Base-by-base conservation (phyloP, 2,329 filamentous ascomycete species). In the Pochonia chlamydosporia region DNA sequence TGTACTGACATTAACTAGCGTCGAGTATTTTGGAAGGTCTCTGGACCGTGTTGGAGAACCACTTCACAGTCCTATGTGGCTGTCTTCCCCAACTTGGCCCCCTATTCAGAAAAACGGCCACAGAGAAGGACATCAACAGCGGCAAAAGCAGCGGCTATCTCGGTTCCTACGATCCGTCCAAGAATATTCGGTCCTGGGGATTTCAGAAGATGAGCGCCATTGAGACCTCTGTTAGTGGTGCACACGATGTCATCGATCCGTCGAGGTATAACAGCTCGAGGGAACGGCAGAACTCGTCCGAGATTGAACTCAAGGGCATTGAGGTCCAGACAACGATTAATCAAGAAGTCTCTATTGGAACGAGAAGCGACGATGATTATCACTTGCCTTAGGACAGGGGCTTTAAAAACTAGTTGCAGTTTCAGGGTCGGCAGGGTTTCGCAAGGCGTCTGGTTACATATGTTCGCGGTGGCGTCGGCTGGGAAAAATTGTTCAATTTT, bases 241-340 rank as follows among this genome's bases (percentile, higher is more conserved):
- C 20, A 14, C 41, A 35, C 41, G 36, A 23, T 23, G 16, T 8
- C 36, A 8, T 6, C 30, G n/a, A 18, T 6, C 31, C 14, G 11
- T 14, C 14, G 31, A n/a, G 41, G 11, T 31, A 10, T 16, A 31
- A 23, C 26, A 23, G 36, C 18, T 21, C 26, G 16, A 11, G 20
- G 13, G 41, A 44, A 16, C 31, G n/a, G 16, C 41, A 44, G 23
- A 53, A 47, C 36, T 54, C 49, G 23, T 54, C 49, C 8, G 47
- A 54, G 23, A 37, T 54, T 35, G 49, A 52, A 40, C 47, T 54
- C 39, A 52, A 48, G 45, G 52, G 52, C 11, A 50, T 54, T 9
- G 51, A 53, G 35, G 51, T 50, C 13, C 52, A 48, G 20, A 52
- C 49, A 2, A 50, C 47, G 11, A 54, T 53, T 9, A 46, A 53